Conservation (phyloP, 1,284 basidiomycete genomes). For the Trichosporon coremiiforme region DNA sequence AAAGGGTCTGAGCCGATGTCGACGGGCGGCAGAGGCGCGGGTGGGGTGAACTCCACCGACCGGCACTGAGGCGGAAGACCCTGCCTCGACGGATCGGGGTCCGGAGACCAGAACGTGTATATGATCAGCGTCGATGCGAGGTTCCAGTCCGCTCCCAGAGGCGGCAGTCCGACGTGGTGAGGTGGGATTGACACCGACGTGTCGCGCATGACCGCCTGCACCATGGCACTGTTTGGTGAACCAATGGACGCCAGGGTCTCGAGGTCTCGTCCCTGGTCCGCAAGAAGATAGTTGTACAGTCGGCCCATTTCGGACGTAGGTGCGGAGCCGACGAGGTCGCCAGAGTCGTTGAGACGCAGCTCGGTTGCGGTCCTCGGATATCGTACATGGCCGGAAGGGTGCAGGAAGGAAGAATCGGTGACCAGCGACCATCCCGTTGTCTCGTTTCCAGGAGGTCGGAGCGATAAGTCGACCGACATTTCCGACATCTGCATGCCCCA, state of each 20-base stretch:
- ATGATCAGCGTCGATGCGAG: conserved; percentile 26
- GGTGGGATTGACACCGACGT: conserved; percentile 4
- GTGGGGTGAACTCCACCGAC: conserved; percentile 26
- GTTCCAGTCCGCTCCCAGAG: conserved; percentile 25
- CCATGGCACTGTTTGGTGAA: conserved; percentile 23
- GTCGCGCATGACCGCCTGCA: conserved; percentile 32
- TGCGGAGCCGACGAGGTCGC: conserved; percentile 16
- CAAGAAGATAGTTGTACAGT: conserved; percentile 25
- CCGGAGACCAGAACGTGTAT: conserved; percentile 29
- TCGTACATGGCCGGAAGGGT: not conserved
- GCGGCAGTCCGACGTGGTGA: conserved; percentile 17
- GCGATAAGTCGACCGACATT: conserved; percentile 11
- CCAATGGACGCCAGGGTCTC: conserved; percentile 19
- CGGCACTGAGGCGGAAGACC: conserved; percentile 23
- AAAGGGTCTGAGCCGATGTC: conserved; percentile 24
- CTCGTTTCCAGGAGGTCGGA: conserved; percentile 19
- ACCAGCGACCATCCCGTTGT: conserved; percentile 24
- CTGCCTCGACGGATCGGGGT: not conserved
- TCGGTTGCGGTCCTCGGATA: conserved; percentile 8
- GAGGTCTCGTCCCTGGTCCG: not conserved
- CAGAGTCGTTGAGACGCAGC: conserved; percentile 14
- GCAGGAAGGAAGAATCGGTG: conserved; percentile 24
- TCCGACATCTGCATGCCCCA: conserved; percentile 20
- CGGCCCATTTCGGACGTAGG: conserved; percentile 21
- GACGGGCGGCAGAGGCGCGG: not conserved